Evolutionary conservation across 306 rosid species (phyloP), one percentile per base, ranked within the genome.

Genomic region (Styphnolobium japonicum): DNA sequence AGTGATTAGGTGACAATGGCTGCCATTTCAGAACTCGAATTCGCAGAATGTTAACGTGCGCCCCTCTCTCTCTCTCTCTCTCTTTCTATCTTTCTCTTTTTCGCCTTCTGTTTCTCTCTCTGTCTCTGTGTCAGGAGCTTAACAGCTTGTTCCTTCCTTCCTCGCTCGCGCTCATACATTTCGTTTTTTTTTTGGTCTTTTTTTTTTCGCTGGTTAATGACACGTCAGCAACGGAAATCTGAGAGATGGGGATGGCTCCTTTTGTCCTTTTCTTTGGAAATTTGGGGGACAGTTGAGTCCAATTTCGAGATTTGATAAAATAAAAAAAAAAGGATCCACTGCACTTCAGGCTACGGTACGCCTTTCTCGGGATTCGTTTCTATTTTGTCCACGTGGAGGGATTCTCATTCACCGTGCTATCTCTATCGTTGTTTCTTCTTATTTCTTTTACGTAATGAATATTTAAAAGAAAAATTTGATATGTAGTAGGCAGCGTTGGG

Each of bases 211-310:
- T 5, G 63, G 29, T 62, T 52, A 43, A 15, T 51, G 89, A 73
- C 87, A 86, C 80, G 83, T 79, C 87, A 80, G 65, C 78, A 16
- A 48, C 51, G 52, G 77, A 81, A 71, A 70, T 79, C 84, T 73
- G 51, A 6, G 75, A 45, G 82, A 82, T 63, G 43, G 58, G 43
- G 80, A 71, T 79, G 80, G 80, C 56, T 75, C 66, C 52, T 72
- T 82, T 80, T 79, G 75, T 73, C 67, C 67, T 43, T 77, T 51
- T 39, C 21, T n/a, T n/a, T 15, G 19, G 48, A 19, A 46, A n/a
- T 43, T 63, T 42, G 18, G 53, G 27, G 66, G 57, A 45, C 79
- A 74, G 40, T 25, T 40, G 3, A 19, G 55, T 73, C 65, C 53
- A 52, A 18, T 52, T 8, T 1, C 0, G 55, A 52, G 71, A 66